These are phyloP conservation scores for Filosporella fistucella DNA, from an alignment of 495 filamentous ascomycete genomes.

Conservation along the genomic window DNA sequence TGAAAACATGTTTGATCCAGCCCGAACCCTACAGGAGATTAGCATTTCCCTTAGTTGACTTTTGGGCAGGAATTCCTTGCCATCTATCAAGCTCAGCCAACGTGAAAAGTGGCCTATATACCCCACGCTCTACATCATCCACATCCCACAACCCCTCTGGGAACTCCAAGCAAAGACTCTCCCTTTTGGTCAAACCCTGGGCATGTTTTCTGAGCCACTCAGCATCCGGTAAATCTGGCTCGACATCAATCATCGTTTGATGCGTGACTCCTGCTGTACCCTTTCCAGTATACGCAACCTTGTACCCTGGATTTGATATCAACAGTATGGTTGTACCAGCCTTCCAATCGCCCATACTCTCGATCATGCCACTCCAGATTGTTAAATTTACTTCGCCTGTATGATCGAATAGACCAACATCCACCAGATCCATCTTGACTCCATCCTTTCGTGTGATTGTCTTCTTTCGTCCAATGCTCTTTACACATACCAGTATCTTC, in stretches of 20 bases:
- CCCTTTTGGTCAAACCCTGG: slow-evolving; percentile 42
- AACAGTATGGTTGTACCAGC: slow-evolving; percentile 51
- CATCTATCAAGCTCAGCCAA: slow-evolving; percentile 59
- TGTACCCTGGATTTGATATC: slow-evolving; percentile 46
- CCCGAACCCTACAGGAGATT: slow-evolving; percentile 29
- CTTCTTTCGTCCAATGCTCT: slow-evolving; percentile 48
- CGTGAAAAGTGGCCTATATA: slow-evolving; percentile 46
- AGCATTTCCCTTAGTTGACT: not conserved
- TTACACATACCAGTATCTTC: slow-evolving; percentile 51
- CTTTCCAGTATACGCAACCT: slow-evolving; percentile 19
- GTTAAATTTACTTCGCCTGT: slow-evolving; percentile 47
- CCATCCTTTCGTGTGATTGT: slow-evolving; percentile 44
- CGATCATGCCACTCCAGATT: slow-evolving; percentile 46
- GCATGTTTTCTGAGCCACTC: slow-evolving; percentile 52
- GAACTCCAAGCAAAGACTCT: slow-evolving; percentile 48
- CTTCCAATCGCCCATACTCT: slow-evolving; percentile 45
- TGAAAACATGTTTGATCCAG: slow-evolving; percentile 36
- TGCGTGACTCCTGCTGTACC: slow-evolving; percentile 37
- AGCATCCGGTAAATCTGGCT: slow-evolving; percentile 52
- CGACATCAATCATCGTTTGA: slow-evolving; percentile 49
- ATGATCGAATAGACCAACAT: slow-evolving; percentile 56
- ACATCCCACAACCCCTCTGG: slow-evolving; percentile 48
- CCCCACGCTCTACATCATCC: slow-evolving; percentile 36
- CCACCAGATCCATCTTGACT: slow-evolving; percentile 37
- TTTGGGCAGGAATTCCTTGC: slow-evolving; percentile 18